phyloP scores from a whole-genome alignment of 176 grass and related monocot genomes.

The Triticum timopheevii region DNA sequence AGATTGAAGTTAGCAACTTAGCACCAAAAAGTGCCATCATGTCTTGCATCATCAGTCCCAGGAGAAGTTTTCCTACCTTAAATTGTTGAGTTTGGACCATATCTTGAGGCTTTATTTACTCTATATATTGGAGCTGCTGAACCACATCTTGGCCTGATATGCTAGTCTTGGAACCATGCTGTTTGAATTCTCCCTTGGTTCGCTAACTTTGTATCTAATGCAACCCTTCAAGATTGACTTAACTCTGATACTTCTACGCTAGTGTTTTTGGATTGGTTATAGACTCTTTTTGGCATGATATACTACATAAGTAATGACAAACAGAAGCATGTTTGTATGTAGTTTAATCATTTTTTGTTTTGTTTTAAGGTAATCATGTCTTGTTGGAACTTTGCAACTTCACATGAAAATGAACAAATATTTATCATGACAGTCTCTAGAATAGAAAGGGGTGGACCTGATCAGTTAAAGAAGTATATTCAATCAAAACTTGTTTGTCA shows the following conservation, averaged over 20 bases:
- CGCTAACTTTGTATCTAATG: not conserved
- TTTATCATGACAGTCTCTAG: not conserved
- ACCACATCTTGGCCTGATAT: not conserved
- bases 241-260: not conserved
- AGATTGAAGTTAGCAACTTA: not conserved
- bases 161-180: not conserved
- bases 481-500: not conserved
- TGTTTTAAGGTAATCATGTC: not conserved
- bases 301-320: not conserved
- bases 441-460: not conserved
- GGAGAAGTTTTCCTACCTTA: not conserved
- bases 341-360: not conserved
- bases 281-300: not conserved
- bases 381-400: conserved; percentile 4
- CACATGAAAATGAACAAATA: not conserved
- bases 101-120: conserved; percentile 13
- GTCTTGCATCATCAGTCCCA: not conserved
- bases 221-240: not conserved
- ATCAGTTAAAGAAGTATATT: not conserved
- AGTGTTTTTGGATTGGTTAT: not conserved
- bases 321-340: not conserved
- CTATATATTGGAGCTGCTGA: not conserved
- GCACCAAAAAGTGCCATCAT: not conserved
- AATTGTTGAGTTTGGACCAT: not conserved
- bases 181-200: not conserved